A percentile compares a stretch with the other conserved stretches of the same genome.
These are phyloP conservation scores for Abortiporus biennis DNA, from an alignment of 1,284 basidiomycete species.

Conservation along the genomic window DNA sequence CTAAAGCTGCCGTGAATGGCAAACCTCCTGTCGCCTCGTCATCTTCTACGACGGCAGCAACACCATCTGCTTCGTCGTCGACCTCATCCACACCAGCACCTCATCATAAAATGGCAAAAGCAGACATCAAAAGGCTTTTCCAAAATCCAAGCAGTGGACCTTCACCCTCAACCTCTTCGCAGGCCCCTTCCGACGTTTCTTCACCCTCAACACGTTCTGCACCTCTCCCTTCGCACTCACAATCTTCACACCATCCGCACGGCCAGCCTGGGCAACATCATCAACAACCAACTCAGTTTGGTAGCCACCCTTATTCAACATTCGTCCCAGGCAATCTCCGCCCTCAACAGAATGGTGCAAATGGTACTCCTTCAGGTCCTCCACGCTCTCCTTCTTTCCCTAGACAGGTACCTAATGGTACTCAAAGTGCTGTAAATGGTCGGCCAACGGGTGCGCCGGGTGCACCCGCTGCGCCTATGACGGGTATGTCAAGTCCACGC, in stretches of 20 bases:
- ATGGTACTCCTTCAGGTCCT: constrained; percentile 31
- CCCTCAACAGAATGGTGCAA: constrained; percentile 27
- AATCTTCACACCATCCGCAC: constrained; percentile 10
- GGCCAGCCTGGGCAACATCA: constrained; percentile 31
- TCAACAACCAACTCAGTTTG: constrained; percentile 36
- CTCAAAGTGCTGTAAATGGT: constrained; percentile 32
- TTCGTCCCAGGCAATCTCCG: constrained; percentile 17
- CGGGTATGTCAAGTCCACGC: constrained; percentile 59
- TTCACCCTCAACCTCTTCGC: constrained; percentile 30
- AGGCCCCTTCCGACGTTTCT: constrained; percentile 32
- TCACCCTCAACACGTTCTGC: constrained; percentile 38
- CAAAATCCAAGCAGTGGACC: constrained; percentile 42
- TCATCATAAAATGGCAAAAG: constrained; percentile 36
- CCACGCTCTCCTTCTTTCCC: constrained; percentile 63
- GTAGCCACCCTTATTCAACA: constrained; percentile 36
- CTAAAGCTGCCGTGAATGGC: constrained; percentile 38
- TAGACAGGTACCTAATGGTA: constrained; percentile 58
- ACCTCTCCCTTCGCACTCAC: constrained; percentile 14
- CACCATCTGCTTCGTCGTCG: constrained; percentile 15
- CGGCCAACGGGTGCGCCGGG: constrained; percentile 51
- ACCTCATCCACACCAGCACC: constrained; percentile 21
- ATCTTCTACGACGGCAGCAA: constrained; percentile 16
- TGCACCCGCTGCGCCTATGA: constrained; percentile 29
- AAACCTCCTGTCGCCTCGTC: constrained; percentile 30
- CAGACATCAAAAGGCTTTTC: constrained; percentile 67